Base-by-base conservation (phyloP, 495 filamentous ascomycete species). In the Glutinoglossum americanum region DNA sequence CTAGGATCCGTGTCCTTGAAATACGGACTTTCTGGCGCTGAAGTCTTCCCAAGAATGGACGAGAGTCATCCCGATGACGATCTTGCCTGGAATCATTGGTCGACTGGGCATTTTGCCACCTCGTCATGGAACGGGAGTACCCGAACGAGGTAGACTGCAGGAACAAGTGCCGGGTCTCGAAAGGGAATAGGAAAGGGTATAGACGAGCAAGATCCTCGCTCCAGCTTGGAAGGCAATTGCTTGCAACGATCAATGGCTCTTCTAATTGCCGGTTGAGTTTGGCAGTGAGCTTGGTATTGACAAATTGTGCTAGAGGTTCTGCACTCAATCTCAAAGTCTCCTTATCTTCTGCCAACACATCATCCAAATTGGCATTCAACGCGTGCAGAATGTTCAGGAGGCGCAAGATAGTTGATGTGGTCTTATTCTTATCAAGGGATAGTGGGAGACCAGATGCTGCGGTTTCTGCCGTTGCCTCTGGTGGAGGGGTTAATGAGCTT, bases 251-350 rank as follows among this genome's bases (percentile, higher is more conserved):
- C 45, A 99, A 72, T n/a, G 92, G 92, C 70, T 99, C 92, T 67
- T 99, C 92, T 41, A 99, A 71, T 65, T 99, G 92, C 32, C 92
- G 81, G 63, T 99, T 99, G 45, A 99, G 76, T 69, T 99, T 99
- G n/a, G 92, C 92, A 1, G 92, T 99, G 53, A 99, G 77, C 69
- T 99, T 99, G 0, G 90, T 95, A 64, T 99, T 99, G 69, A 99
- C 92, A 64, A 99, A 97, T 62, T 97, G 93, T 11, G 90, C 82
- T 44, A 95, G 66, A 6, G 90, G 85, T 68, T 97, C 92, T n/a
- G 78, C 70, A 44, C 82, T 87, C 49, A 94, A 71, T 55, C 76
- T 80, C 44, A 82, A 67, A 2, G 74, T 70, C 51, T 83, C 82
- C 63, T 84, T 83, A 62, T 87, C 85, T 51, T 93, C 89, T n/a